A percentile compares a stretch with the other conserved stretches of the same genome.
Evolutionary conservation across 768 basidiomycete species (phyloP).

Genomic region (Tricholoma sp.): DNA sequence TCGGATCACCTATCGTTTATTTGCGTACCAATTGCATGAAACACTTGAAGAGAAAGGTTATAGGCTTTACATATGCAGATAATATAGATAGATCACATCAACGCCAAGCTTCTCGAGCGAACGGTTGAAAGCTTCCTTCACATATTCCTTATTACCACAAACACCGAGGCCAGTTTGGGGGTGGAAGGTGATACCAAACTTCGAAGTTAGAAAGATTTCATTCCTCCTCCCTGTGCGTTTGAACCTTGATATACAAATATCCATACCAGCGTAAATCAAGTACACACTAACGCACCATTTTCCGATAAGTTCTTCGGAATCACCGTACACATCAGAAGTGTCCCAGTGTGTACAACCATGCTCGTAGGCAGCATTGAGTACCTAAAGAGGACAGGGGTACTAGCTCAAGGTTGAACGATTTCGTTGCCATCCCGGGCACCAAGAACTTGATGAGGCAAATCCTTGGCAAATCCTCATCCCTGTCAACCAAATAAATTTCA

Average conservation of each 20-base stretch:
- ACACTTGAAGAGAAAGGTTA: neutral
- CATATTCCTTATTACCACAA: constrained; percentile 26
- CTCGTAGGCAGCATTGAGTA: constrained; percentile 37
- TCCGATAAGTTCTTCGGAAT: constrained; percentile 3
- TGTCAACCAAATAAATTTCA: neutral
- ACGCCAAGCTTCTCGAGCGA: constrained; percentile 30
- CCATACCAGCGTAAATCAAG: too few relatives aligned
- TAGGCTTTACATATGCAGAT: constrained; percentile 28
- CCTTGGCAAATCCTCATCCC: neutral
- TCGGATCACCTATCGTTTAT: constrained; percentile 13
- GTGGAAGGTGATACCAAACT: too few relatives aligned
- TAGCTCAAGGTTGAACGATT: constrained; percentile 20
- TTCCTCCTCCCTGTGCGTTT: neutral
- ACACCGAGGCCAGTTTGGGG: too few relatives aligned
- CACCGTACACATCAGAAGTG: constrained; percentile 3
- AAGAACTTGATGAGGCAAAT: constrained; percentile 1
- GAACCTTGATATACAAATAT: too few relatives aligned
- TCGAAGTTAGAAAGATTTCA: too few relatives aligned
- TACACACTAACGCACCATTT: neutral
- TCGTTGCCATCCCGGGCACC: constrained; percentile 1
- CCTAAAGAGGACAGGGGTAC: constrained; percentile 32
- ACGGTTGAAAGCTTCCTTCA: constrained; percentile 26
- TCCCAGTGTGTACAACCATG: constrained; percentile 25
- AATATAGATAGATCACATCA: constrained; percentile 34
- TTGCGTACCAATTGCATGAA: neutral